Evolutionary conservation across 1,284 basidiomycete species (phyloP).

Genomic region (Fomes fomentarius): DNA sequence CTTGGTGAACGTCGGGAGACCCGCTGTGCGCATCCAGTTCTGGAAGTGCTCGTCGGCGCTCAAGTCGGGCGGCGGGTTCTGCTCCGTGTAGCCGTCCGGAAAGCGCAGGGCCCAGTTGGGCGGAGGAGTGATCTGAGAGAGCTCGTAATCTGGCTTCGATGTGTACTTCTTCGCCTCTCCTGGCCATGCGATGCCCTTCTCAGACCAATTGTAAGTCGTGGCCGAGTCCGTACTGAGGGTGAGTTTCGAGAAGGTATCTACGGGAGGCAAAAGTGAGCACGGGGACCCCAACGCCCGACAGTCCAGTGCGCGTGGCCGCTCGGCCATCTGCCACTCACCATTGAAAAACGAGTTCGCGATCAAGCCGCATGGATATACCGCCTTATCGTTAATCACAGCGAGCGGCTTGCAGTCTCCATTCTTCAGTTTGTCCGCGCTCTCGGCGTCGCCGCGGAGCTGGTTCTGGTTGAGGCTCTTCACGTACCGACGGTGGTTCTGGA

Average conservation of each 20-base stretch:
- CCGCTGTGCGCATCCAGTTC: constrained; percentile 99
- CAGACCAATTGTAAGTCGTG: constrained; percentile 77
- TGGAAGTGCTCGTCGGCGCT: constrained; percentile 91
- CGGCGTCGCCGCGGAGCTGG: constrained; percentile 83
- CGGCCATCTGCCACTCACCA: constrained; percentile 63
- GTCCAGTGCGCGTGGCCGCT: too few relatives aligned
- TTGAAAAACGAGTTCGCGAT: constrained; percentile 99
- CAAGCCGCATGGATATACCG: constrained; percentile 93
- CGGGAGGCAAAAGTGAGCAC: not conserved
- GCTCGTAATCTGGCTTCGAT: constrained; percentile 56
- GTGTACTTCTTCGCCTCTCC: constrained; percentile 93
- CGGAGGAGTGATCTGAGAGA: constrained; percentile 80
- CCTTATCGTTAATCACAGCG: constrained; percentile 50
- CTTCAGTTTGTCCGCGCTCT: constrained; percentile 56
- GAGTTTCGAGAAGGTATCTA: constrained; percentile 82
- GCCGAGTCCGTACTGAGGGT: constrained; percentile 54
- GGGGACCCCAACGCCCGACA: too few relatives aligned
- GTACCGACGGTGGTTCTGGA: constrained; percentile 98
- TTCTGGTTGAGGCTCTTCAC: constrained; percentile 89
- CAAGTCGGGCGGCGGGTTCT: constrained; percentile 78
- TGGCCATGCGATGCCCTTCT: constrained; percentile 90
- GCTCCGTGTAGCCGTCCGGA: constrained; percentile 75
- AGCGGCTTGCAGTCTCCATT: constrained; percentile 91
- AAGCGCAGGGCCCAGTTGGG: constrained; percentile 86
- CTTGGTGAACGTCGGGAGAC: constrained; percentile 96